Conservation (phyloP, 345 rosid genomes). For the Jatropha curcas region DNA sequence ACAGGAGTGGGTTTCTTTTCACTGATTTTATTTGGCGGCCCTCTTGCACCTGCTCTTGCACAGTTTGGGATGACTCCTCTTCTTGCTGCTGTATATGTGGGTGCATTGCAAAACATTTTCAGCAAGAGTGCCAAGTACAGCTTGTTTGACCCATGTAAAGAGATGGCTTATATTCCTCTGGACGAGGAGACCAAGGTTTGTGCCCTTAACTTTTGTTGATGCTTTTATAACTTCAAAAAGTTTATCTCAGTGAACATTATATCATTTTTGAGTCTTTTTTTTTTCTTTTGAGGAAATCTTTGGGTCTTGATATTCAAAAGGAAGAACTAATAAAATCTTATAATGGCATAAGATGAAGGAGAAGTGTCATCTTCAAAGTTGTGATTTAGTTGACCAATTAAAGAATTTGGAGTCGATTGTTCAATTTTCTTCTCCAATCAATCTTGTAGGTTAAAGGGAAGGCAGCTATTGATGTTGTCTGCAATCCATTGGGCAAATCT, state of each 20-base stretch:
- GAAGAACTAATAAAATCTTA: too few species aligned
- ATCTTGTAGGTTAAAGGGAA: slow-evolving; percentile 81
- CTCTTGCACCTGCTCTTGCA: slow-evolving; percentile 66
- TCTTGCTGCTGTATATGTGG: slow-evolving; percentile 95
- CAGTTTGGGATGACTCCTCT: slow-evolving; percentile 91
- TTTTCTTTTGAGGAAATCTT: too few species aligned
- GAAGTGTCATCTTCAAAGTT: neutral
- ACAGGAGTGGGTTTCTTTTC: slow-evolving; percentile 96
- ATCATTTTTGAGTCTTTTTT: too few species aligned
- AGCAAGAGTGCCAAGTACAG: slow-evolving; percentile 99
- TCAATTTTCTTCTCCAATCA: slow-evolving; percentile 10
- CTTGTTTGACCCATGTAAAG: slow-evolving; percentile 98
- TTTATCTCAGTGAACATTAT: too few species aligned
- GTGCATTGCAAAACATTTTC: slow-evolving; percentile 98
- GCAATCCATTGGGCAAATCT: slow-evolving; percentile 92
- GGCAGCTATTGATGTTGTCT: slow-evolving; percentile 94
- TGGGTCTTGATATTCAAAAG: too few species aligned
- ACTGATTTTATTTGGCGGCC: slow-evolving; percentile 70
- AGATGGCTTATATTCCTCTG: slow-evolving; percentile 95
- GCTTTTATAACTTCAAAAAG: neutral
- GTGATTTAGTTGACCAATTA: neutral
- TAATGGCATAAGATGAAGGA: neutral
- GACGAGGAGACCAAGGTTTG: slow-evolving; percentile 96
- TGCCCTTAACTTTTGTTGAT: neutral
- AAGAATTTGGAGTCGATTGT: neutral